Evolutionary conservation across 2,329 filamentous ascomycete genomes (phyloP).

Genomic region (Harringtonia aguacate): DNA sequence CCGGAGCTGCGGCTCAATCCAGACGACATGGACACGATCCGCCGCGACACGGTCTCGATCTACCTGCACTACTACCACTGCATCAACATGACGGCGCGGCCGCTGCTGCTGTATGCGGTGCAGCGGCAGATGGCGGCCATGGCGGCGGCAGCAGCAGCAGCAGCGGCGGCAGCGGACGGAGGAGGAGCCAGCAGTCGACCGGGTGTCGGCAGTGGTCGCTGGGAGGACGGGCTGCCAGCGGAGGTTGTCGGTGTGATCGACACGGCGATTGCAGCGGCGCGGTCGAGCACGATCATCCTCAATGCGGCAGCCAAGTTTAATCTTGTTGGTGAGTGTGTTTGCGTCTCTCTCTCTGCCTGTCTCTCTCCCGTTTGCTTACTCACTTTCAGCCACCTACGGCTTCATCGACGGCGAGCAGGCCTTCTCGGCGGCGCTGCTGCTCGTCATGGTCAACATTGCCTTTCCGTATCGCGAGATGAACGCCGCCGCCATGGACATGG

Average conservation of each 20-base stretch:
- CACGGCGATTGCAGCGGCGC: not conserved
- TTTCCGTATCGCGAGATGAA: slow-evolving; percentile 1
- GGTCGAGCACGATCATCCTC: not conserved
- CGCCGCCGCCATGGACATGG: slow-evolving; percentile 1
- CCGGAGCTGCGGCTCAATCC: not conserved
- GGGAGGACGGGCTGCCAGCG: slow-evolving; percentile 2
- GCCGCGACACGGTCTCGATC: slow-evolving; percentile 1
- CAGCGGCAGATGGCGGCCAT: not conserved
- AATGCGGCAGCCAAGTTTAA: slow-evolving; percentile 1
- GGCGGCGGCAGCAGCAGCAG: no score
- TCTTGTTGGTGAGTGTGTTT: not conserved
- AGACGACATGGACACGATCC: not conserved
- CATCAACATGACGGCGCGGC: slow-evolving; percentile 4
- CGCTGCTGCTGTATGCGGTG: slow-evolving; percentile 2
- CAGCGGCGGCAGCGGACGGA: no score
- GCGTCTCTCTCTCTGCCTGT: not conserved
- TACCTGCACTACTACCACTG: slow-evolving; percentile 6
- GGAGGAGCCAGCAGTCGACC: no score
- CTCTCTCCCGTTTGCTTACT: not conserved
- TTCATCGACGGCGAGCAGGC: slow-evolving; percentile 6
- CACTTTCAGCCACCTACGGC: slow-evolving; percentile 3
- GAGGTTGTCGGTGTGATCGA: slow-evolving; percentile 1
- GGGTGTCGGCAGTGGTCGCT: not conserved
- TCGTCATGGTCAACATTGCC: slow-evolving; percentile 4
- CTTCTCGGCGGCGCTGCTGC: slow-evolving; percentile 2